Percentiles rank a stretch among this genome's conserved stretches.
phyloP scores from a whole-genome alignment of 306 rosid species.

The Rosa persica region DNA sequence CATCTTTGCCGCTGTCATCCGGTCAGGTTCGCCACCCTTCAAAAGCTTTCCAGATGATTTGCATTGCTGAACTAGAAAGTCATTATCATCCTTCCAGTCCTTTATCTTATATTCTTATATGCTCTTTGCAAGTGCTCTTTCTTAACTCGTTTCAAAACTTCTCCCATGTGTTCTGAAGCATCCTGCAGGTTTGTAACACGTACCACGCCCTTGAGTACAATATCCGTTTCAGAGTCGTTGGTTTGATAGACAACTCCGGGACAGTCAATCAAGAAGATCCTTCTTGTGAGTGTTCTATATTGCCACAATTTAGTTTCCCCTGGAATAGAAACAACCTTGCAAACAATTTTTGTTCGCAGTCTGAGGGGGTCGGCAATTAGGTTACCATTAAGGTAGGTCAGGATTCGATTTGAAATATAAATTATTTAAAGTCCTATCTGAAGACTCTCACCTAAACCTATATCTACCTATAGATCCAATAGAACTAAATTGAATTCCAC shows the following conservation, averaged over 20 bases:
- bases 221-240: constrained; percentile 79
- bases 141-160: constrained; percentile 94
- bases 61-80: constrained; percentile 84
- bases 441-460: too few species aligned
- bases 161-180: constrained; percentile 92
- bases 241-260: constrained; percentile 94
- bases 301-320: constrained; percentile 99
- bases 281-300: constrained; percentile 89
- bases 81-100: constrained; percentile 79
- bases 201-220: constrained; percentile 93
- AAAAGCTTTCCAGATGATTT: constrained; percentile 70
- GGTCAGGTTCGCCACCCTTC: constrained; percentile 95
- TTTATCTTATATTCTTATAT: constrained; percentile 74
- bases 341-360: constrained; percentile 29
- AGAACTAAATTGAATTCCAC: too few species aligned
- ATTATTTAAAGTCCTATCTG: too few species aligned
- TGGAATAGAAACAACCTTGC: constrained; percentile 97
- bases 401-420: too few species aligned
- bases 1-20: constrained; percentile 90
- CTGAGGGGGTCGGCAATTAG: too few species aligned
- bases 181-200: constrained; percentile 92
- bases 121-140: constrained; percentile 82
- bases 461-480: too few species aligned
- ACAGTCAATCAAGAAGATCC: constrained; percentile 89
- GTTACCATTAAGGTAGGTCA: too few species aligned